phyloP scores from a whole-genome alignment of 257 asterid species.

The Thymus mandschuricus region DNA sequence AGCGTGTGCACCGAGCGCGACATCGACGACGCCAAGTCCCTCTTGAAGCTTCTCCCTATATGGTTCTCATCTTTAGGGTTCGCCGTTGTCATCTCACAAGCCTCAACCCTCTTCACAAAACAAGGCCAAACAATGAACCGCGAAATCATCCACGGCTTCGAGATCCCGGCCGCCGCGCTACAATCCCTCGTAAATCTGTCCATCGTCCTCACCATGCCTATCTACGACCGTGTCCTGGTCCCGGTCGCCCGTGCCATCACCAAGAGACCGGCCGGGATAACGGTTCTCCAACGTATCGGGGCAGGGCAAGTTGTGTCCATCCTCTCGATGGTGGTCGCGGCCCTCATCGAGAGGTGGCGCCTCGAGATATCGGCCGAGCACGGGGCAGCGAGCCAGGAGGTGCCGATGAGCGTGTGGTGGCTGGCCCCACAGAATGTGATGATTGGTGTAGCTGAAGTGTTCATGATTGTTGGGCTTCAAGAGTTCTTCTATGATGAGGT shows the following conservation, averaged over 20 bases:
- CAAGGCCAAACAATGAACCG: conserved; percentile 45
- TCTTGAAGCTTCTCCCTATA: conserved; percentile 37
- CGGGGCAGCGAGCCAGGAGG: conserved; percentile 38
- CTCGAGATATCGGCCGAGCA: conserved; percentile 33
- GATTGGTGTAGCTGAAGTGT: conserved; percentile 40
- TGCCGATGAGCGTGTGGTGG: conserved; percentile 68
- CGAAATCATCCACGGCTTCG: conserved; percentile 23
- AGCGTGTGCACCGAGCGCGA: conserved; percentile 15
- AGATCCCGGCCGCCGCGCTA: conserved; percentile 45
- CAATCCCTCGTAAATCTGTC: conserved; percentile 36
- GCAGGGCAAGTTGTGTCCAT: conserved; percentile 36
- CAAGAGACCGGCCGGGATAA: conserved; percentile 46
- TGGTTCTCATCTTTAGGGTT: conserved; percentile 41
- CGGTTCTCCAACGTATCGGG: conserved; percentile 48
- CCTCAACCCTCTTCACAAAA: conserved; percentile 43
- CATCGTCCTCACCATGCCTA: conserved; percentile 28
- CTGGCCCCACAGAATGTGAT: conserved; percentile 53
- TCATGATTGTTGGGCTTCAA: conserved; percentile 48
- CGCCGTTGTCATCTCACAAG: conserved; percentile 35
- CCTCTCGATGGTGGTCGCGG: conserved; percentile 43
- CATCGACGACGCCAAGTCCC: conserved; percentile 38
- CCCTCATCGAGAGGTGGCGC: conserved; percentile 44
- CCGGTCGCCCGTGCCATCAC: conserved; percentile 41
- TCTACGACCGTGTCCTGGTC: conserved; percentile 48
- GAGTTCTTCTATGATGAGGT: conserved; percentile 62